Base-by-base conservation (phyloP, 2,329 filamentous ascomycete genomes). In the Sclerotinia glacialis region DNA sequence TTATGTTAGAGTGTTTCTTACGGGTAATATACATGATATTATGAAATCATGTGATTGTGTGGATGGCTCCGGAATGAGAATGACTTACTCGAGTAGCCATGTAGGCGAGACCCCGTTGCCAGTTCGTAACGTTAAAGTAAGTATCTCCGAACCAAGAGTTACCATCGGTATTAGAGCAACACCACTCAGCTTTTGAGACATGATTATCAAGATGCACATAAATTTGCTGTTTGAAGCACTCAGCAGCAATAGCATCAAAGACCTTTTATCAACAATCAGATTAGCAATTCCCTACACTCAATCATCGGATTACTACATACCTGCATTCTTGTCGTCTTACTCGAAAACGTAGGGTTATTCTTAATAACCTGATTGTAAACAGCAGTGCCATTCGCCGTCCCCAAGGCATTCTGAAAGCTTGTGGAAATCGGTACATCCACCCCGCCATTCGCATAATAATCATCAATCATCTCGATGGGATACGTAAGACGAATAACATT, bases 401-500 rank as follows among this genome's bases (percentile, higher is more conserved):
- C 86, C 11, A 84, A 78, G 5, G 75, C 82, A 21, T 74, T 77
- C 5, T 69, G 76, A 26, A 85, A 82, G 0, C 83, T 81, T 5
- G 76, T 78, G 65, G 79, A 71, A 14, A 86, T 72, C 3, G 80
- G 76, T 1, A 83, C 75, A 50, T 86, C 83, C 11, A 79, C 81
- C n/a, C 49, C 31, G 6, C 53, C 53, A 65, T 83, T 82, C 65
- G 75, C 78, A 53, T 83, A 81, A 68, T 84, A 84, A 72, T 86
- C 79, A 69, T 89, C 86, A 62, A 89, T 78, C 83, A 89, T 85
- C 73, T 89, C 82, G 67, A 85, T 89, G 3, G 86, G 85, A 65
- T 83, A 89, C 0, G 85, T 88, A 52, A 89, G 76, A 1, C 86
- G 84, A 34, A 89, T 82, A 1, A 84, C 82, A 71, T 89, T 89